phyloP scores from a whole-genome alignment of 2,329 filamentous ascomycete genomes.

The Myriangium duriaei region DNA sequence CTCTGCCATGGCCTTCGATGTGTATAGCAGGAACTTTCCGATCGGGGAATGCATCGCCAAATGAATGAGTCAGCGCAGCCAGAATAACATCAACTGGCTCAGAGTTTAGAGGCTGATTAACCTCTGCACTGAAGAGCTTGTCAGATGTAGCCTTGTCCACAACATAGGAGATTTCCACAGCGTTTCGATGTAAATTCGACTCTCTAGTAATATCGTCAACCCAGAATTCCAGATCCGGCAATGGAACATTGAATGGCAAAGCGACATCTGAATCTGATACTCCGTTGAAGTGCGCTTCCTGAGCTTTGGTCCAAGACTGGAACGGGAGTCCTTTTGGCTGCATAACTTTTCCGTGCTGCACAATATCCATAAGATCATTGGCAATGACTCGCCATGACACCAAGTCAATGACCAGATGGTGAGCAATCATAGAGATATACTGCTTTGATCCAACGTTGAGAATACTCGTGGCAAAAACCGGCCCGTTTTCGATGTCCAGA shows the following conservation, averaged over 20 bases:
- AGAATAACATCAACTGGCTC: too few species aligned
- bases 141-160: conserved; percentile 18
- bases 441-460: conserved; percentile 26
- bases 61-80: too few species aligned
- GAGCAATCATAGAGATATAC: conserved; percentile 25
- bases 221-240: conserved; percentile 27
- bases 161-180: not conserved
- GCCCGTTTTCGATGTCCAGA: conserved; percentile 24
- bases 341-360: not conserved
- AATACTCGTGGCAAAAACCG: conserved; percentile 30
- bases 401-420: conserved; percentile 26
- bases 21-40: conserved; percentile 30
- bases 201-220: too few species aligned
- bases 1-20: conserved; percentile 38
- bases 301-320: not conserved
- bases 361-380: too few species aligned
- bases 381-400: conserved; percentile 29
- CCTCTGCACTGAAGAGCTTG: too few species aligned
- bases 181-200: not conserved
- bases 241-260: too few species aligned
- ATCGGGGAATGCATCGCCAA: conserved; percentile 25
- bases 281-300: not conserved
- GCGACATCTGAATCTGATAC: conserved; percentile 12
- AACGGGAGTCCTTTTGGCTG: conserved; percentile 15
- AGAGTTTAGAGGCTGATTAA: conserved; percentile 16